Percentiles rank a stretch among this genome's conserved stretches.
phyloP scores from a whole-genome alignment of 306 rosid genomes.

The Carpinus fangiana region DNA sequence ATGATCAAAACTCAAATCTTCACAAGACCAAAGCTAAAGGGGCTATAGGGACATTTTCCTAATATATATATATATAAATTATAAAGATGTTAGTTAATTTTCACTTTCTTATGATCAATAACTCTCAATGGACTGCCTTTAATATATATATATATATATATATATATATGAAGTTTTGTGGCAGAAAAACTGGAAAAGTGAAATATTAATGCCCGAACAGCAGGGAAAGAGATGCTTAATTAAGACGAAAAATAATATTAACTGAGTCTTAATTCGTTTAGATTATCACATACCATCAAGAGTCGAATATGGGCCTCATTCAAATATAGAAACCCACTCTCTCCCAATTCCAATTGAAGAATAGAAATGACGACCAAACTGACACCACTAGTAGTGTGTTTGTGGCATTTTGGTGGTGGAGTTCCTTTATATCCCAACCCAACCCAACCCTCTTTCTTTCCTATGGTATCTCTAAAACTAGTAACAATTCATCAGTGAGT shows the following conservation, averaged over 20 bases:
- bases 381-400: conserved; percentile 26
- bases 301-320: background rate
- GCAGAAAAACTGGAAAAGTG: conserved; percentile 8
- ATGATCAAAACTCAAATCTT: too few relatives aligned
- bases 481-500: conserved; percentile 18
- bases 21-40: too few relatives aligned
- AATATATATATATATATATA: background rate
- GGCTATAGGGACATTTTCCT: too few relatives aligned
- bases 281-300: background rate
- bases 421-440: conserved; percentile 45
- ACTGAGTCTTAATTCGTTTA: background rate
- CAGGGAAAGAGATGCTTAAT: conserved; percentile 29
- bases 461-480: conserved; percentile 15
- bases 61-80: too few relatives aligned
- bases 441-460: background rate
- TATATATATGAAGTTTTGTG: background rate
- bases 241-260: background rate
- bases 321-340: conserved; percentile 25
- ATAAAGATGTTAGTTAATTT: too few relatives aligned
- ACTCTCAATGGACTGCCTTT: background rate
- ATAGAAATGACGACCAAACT: conserved; percentile 15
- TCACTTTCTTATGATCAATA: too few relatives aligned
- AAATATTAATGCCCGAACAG: background rate
- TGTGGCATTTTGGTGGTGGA: conserved; percentile 33
- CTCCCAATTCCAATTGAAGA: conserved; percentile 19